Evolutionary conservation across 2,329 filamentous ascomycete genomes (phyloP), one percentile per base, ranked within the genome.

Genomic region (Colletotrichum sp.): DNA sequence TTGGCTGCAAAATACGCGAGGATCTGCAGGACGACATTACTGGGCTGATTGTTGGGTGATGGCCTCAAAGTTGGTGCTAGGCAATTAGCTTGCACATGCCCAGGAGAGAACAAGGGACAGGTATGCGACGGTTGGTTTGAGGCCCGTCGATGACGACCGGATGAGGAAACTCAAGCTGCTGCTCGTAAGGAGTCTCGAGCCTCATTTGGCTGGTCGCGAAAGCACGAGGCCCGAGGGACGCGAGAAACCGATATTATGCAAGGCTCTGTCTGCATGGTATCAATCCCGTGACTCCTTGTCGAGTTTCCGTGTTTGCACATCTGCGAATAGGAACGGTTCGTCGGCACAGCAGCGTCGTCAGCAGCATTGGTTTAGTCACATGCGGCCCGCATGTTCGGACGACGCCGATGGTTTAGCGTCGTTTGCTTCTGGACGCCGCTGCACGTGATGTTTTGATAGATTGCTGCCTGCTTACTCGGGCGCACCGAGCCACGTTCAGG

Each of bases 391-490:
- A 66, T 52, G 66, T 72, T 78, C 76, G 76, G 76, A 78, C 76
- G 71, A 78, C 71, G 68, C 76, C 76, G 76, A 77, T 60, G 71
- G 66, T 12, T 76, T 77, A 77, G 76, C 75, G 76, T 71, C 25
- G 10, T 69, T 76, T 68, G 55, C 43, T 27, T 60, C 70, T 76
- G 64, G 70, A 70, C 73, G 27, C 58, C 58, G 15, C 12, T 15
- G 48, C 74, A 76, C 74, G 74, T 76, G 74, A 76, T 36, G 32
- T 13, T 52, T 65, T 18, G 12, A n/a, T 64, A 58, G 28, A 39
- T 60, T 64, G 43, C 32, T 73, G 64, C 74, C 70, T 76, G 58
- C 22, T 28, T n/a, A 62, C 15, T 55, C 55, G 67, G 72, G 73
- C 68, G 60, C 39, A 60, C 70, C 64, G 56, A 71, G n/a, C 16